These are phyloP conservation scores for Takashimella koratensis DNA, from an alignment of 1,284 basidiomycete genomes.

Conservation along the genomic window DNA sequence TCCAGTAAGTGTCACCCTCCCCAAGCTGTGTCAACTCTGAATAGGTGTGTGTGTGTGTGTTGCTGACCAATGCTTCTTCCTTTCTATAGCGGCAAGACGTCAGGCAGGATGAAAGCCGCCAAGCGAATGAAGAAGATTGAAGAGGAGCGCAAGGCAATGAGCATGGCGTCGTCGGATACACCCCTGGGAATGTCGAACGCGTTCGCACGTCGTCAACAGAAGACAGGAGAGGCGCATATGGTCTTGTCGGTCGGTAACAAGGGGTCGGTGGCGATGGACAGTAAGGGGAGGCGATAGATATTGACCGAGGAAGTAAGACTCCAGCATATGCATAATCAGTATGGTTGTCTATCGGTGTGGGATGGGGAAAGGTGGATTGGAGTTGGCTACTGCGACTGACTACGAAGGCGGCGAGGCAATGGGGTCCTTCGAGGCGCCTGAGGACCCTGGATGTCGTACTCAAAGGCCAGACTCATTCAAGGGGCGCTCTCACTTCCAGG, in stretches of 20 bases:
- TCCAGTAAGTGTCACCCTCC: constrained; percentile 62
- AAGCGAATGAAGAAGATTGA: constrained; percentile 89
- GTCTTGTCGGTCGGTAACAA: constrained; percentile 88
- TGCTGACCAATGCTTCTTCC: constrained; percentile 2
- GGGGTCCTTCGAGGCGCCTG: too few relatives aligned
- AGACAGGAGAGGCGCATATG: constrained; percentile 89
- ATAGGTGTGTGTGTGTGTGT: too few relatives aligned
- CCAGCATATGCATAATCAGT: too few relatives aligned
- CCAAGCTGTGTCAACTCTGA: too few relatives aligned
- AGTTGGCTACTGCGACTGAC: too few relatives aligned
- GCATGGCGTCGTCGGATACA: constrained; percentile 89
- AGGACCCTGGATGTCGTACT: too few relatives aligned
- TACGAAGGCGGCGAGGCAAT: too few relatives aligned
- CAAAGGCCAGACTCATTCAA: too few relatives aligned
- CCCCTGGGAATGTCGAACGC: constrained; percentile 86
- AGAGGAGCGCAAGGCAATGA: constrained; percentile 84
- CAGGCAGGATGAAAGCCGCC: constrained; percentile 90
- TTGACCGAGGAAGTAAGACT: too few relatives aligned
- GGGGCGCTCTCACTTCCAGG: too few relatives aligned
- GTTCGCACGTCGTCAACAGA: constrained; percentile 84
- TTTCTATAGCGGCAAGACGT: constrained; percentile 66
- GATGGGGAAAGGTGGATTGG: too few relatives aligned
- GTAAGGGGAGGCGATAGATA: constrained; percentile 2
- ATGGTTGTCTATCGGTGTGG: too few relatives aligned
- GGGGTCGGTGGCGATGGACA: constrained; percentile 58